Evolutionary conservation across 345 rosid species (phyloP).

Genomic region (Citrus australasica): DNA sequence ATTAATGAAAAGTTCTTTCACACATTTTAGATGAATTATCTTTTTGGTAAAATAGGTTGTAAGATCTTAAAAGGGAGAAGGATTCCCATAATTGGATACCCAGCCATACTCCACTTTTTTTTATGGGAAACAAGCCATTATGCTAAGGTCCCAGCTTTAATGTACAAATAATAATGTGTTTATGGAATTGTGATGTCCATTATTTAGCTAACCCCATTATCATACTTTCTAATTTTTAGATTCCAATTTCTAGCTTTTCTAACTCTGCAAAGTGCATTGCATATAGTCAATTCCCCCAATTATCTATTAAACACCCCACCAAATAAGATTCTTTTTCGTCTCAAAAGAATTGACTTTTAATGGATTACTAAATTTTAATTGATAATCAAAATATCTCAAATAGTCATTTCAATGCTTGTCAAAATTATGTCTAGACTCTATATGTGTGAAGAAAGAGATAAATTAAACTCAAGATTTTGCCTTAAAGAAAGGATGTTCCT

Average conservation of each 20-base stretch:
- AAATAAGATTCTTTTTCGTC: neutral
- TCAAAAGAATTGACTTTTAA: neutral
- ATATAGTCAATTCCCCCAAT: neutral
- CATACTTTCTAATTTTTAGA: neutral
- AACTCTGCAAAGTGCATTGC: neutral
- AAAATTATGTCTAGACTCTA: too few relatives aligned
- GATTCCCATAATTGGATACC: constrained; percentile 5
- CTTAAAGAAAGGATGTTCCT: too few relatives aligned
- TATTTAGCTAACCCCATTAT: neutral
- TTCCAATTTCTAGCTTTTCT: neutral
- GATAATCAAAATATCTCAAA: neutral
- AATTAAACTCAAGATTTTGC: too few relatives aligned
- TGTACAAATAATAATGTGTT: neutral
- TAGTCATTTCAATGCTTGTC: too few relatives aligned
- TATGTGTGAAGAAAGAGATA: too few relatives aligned
- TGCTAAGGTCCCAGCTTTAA: neutral
- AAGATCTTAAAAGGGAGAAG: neutral
- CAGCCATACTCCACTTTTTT: neutral
- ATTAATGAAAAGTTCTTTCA: too few relatives aligned
- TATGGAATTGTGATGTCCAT: neutral
- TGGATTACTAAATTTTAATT: neutral
- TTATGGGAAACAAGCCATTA: neutral
- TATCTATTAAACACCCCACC: neutral
- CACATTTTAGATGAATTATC: neutral
- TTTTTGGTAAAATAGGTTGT: neutral